Percentiles rank a stretch among this genome's conserved stretches.
phyloP scores from a whole-genome alignment of 192 early-diverging fungal genomes.

The Entomortierella beljakovae region DNA sequence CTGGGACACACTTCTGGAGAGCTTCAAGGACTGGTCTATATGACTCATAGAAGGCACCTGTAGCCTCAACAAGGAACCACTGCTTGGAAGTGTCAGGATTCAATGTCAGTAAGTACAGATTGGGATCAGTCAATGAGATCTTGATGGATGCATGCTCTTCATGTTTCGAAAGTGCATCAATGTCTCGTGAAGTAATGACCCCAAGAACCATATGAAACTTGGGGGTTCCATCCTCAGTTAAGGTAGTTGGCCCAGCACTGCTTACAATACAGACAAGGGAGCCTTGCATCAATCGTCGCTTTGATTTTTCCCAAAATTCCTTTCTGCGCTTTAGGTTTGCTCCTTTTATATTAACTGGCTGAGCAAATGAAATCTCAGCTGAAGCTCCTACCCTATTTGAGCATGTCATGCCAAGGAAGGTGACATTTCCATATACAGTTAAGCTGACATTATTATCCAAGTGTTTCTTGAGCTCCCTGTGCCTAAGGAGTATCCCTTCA shows the following conservation, averaged over 20 bases:
- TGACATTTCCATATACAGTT: constrained; percentile 51
- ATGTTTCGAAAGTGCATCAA: constrained; percentile 27
- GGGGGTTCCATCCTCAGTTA: neutral
- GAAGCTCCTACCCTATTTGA: constrained; percentile 21
- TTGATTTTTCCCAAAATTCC: constrained; percentile 60
- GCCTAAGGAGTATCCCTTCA: constrained; percentile 10
- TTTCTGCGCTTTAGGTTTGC: constrained; percentile 19
- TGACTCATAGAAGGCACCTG: constrained; percentile 49
- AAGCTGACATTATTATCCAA: constrained; percentile 42
- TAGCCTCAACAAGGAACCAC: constrained; percentile 54
- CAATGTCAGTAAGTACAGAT: constrained; percentile 23
- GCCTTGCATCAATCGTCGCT: constrained; percentile 56
- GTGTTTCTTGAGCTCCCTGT: constrained; percentile 26
- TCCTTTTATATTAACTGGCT: constrained; percentile 16
- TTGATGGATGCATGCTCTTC: constrained; percentile 12
- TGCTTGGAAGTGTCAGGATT: constrained; percentile 1
- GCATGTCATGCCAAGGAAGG: constrained; percentile 38
- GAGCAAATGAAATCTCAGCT: constrained; percentile 38
- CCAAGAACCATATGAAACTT: constrained; percentile 56
- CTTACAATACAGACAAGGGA: constrained; percentile 56
- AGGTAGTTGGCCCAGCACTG: neutral
- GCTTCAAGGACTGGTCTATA: constrained; percentile 53
- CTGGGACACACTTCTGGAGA: constrained; percentile 35
- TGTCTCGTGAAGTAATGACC: constrained; percentile 48
- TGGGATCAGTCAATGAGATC: constrained; percentile 41